Base-by-base conservation (phyloP, 2,329 filamentous ascomycete genomes). In the Neurospora sp. region DNA sequence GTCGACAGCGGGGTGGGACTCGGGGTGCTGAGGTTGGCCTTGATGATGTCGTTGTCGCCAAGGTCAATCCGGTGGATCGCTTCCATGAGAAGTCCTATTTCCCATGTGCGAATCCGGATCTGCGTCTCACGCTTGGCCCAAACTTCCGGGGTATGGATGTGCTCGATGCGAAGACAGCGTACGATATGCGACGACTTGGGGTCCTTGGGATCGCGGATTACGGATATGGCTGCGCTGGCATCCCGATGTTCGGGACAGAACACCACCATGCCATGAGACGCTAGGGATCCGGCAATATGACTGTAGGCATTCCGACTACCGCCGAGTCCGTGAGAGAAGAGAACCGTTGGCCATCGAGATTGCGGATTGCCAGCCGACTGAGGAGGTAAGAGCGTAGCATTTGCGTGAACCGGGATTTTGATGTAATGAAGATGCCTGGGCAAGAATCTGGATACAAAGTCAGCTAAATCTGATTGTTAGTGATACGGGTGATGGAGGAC, bases 291-390 rank as follows among this genome's bases (percentile, higher is more conserved):
- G 19, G 87, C 90, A 33, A 96, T 81, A 76, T 94, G 90, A n/a
- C 92, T 95, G 81, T 97, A 97, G 11, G 92, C 88, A 76, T 96
- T 96, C 73, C 92, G 86, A 71, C 88, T 90, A 43, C 93, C 93
- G 43, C 91, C 93, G 1, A 97, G 83, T 0, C 93, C 93, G 77
- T 97, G 93, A 1, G 92, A 96, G 80, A 97, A 96, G 72, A 97
- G 83, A 82, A 93, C 89, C 0, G 92, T 91, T 0, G 93, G 92
- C 90, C 92, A 96, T 81, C 88, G 83, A 69, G 83, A 12, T 28
- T 68, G 28, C 1, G 70, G 81, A 70, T 82, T 80, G 4, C 82
- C 76, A 3, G 82, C 80, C 11, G 81, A 76, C 52, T 62, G 52
- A 70, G 87, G 76, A 70, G 82, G 71, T 77, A 89, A 84, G 8